These are phyloP conservation scores for Paraphysoderma sedebokerense DNA, from an alignment of 371 early-diverging fungal genomes.

Conservation along the genomic window DNA sequence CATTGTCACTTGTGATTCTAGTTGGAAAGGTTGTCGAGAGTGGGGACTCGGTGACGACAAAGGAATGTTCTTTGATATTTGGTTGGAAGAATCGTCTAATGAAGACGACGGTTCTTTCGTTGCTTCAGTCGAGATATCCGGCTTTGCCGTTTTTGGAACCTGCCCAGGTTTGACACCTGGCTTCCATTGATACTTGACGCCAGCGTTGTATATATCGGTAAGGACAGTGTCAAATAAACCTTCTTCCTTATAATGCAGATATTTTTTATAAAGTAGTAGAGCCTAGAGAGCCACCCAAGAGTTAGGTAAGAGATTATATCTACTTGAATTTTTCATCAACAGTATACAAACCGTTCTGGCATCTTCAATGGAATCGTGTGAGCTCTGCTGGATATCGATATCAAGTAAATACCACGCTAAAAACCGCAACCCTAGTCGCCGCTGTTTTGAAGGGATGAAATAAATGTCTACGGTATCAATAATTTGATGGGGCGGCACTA, in stretches of 20 bases:
- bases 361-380: slow-evolving; percentile 89
- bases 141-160: no score
- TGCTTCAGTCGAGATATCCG: no score
- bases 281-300: no score
- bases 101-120: no score
- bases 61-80: no score
- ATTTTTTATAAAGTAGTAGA: slow-evolving; percentile 34
- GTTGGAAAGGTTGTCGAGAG: no score
- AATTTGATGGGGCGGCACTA: slow-evolving; percentile 67
- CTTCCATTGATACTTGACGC: slow-evolving; percentile 30
- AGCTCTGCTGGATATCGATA: slow-evolving; percentile 63
- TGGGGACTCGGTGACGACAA: no score
- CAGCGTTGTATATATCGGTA: slow-evolving; percentile 68
- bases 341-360: slow-evolving; percentile 69
- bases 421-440: slow-evolving; percentile 66
- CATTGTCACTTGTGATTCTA: no score
- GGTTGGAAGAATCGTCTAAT: no score
- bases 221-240: slow-evolving; percentile 51
- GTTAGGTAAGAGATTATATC: no score
- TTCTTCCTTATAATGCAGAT: slow-evolving; percentile 36
- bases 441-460: slow-evolving; percentile 53
- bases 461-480: slow-evolving; percentile 85
- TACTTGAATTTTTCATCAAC: no score
- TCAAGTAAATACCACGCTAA: slow-evolving; percentile 80
- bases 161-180: no score